Conservation (phyloP, 768 basidiomycete species). For the Daedalea quercina region DNA sequence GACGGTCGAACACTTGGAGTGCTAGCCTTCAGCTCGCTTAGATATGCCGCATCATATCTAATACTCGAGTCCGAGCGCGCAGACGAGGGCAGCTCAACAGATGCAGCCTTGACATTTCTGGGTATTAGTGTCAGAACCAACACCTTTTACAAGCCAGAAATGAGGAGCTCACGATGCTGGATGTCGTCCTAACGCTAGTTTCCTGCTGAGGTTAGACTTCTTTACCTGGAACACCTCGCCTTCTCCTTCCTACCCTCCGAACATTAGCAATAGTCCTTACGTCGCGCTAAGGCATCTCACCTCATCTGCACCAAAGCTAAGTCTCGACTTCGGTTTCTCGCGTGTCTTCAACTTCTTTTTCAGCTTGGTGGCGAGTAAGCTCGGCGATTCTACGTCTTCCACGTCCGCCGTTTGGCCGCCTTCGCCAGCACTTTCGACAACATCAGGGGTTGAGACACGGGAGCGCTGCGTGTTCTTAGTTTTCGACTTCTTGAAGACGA, state of each 20-base stretch:
- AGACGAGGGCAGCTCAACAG: constrained; percentile 44
- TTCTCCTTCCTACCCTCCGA: constrained; percentile 39
- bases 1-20: constrained; percentile 53
- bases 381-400: constrained; percentile 45
- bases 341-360: constrained; percentile 65
- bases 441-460: constrained; percentile 28
- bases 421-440: constrained; percentile 8
- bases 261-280: constrained; percentile 22
- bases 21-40: constrained; percentile 73
- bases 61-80: constrained; percentile 40
- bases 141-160: neutral
- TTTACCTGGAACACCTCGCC: constrained; percentile 72
- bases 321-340: constrained; percentile 53
- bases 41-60: constrained; percentile 64
- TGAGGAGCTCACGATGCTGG: constrained; percentile 27
- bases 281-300: constrained; percentile 28
- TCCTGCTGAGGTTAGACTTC: constrained; percentile 71
- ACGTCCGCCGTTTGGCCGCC: constrained; percentile 19
- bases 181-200: constrained; percentile 49
- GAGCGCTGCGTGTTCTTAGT: constrained; percentile 32
- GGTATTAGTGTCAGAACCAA: neutral
- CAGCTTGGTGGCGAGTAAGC: constrained; percentile 53
- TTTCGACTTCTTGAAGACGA: constrained; percentile 39
- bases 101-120: too few species aligned
- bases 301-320: constrained; percentile 78